Base-by-base conservation (phyloP, 768 basidiomycete species). In the Amanita molliuscula region DNA sequence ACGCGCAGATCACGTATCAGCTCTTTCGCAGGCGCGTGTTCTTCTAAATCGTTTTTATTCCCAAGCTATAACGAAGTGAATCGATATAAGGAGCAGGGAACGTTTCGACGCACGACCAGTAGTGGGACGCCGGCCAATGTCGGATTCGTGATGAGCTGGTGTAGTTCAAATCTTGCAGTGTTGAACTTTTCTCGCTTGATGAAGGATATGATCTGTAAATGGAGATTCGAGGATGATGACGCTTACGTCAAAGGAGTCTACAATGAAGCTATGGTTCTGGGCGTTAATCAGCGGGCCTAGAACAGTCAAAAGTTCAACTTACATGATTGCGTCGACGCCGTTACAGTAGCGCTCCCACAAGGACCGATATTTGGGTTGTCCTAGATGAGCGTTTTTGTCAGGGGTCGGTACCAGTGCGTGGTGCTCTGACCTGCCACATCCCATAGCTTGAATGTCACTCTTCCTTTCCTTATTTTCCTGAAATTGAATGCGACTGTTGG, bases 341-440 rank as follows among this genome's bases (percentile, higher is more conserved):
- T 84, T 79, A 65, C 91, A 93, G 65, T 95, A 96, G 38, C 93
- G 74, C 65, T 93, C 90, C 89, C 90, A 96, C 84, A 94, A 92
- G 31, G 88, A 88, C 38, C 93, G 80, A 62, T 94, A 96, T 62
- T 88, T 90, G 5, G 91, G 87, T 69, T 95, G 92, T 26, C 91
- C 88, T 84, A 59, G 8, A 46, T 15, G 16, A 48, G 51, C 53
- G 51, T 50, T 54, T n/a, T 42, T 26, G 42, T 18, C n/a, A 41
- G 41, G 18, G 47, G 26, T 9, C 36, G 37, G 18, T 13, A 33
- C 31, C 15, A 46, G 31, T 28, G 23, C 6, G 25, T n/a, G 48
- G 7, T 50, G 56, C 26, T 28, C 78, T 57, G 54, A 88, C 85
- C 91, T 54, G 92, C 92, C 34, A 96, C 88, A 64, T 96, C 93